Base-by-base conservation (phyloP, 768 basidiomycete species). In the Lanmaoa rubissima region DNA sequence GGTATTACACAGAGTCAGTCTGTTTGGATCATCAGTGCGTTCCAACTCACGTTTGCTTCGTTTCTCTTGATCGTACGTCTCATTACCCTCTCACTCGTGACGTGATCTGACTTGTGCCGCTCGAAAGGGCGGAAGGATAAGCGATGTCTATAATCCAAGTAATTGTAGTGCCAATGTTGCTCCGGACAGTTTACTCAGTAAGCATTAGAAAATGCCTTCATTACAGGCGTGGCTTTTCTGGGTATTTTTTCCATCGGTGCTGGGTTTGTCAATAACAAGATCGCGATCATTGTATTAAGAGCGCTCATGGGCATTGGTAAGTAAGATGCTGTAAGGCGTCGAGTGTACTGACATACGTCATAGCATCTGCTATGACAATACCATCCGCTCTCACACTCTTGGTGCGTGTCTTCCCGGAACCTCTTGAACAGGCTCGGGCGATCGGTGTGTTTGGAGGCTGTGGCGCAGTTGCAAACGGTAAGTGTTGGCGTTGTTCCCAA, bases 331-430 rank as follows among this genome's bases (percentile, higher is more conserved):
- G 34, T 9, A n/a, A 0, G 19, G 12, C n/a, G 8, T 48, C 3
- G 32, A 14, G 21, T 51, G 13, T 46, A 19, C 41, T 64, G 3
- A 69, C n/a, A 21, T 9, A 19, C 19, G 1, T 51, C n/a, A 14
- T 71, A 74, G 79, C 73, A 16, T 81, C 79, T 19, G 73, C 81
- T 1, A 66, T 82, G 71, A 79, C 78, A 9, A 75, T 83, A 38
- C 82, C 82, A 2, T 79, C 81, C 5, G 78, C 81, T 7, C 66
- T 79, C n/a, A 69, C 76, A 39, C 71, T 85, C 35, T 73, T 83
- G 24, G 79, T 83, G 8, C 74, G 75, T 43, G 69, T 80, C 61
- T 84, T 79, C 65, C 78, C 81, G 0, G 75, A 79, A 14, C 77
- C 77, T 7, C 59, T 57, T 6, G 72, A 76, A 44, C 82, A 84